Percentiles rank a stretch among this genome's conserved stretches.
These are phyloP conservation scores for Fusarium metavorans DNA, from an alignment of 2,329 filamentous ascomycete species.

Conservation along the genomic window DNA sequence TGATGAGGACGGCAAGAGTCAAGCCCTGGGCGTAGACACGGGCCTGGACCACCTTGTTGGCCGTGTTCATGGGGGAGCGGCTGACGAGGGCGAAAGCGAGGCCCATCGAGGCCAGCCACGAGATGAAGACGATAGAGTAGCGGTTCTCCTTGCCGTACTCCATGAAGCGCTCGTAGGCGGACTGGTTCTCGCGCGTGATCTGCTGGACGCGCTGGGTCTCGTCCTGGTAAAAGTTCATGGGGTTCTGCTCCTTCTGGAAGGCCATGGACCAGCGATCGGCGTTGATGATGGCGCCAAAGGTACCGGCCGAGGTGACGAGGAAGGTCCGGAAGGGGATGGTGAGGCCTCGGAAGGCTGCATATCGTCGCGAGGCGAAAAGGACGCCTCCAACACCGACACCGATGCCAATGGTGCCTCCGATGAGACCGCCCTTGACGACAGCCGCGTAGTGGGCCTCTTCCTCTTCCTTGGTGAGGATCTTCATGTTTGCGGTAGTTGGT, in stretches of 20 bases:
- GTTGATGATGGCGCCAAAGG: constrained; percentile 88
- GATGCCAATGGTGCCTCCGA: constrained; percentile 79
- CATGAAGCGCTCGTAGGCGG: constrained; percentile 69
- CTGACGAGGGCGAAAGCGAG: constrained; percentile 80
- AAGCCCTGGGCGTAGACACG: constrained; percentile 94
- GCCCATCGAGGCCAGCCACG: constrained; percentile 86
- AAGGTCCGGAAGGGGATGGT: constrained; percentile 93
- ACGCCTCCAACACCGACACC: constrained; percentile 76
- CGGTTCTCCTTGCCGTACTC: constrained; percentile 84
- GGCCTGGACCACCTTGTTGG: constrained; percentile 93
- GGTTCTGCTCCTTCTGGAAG: constrained; percentile 79
- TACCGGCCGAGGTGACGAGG: constrained; percentile 83
- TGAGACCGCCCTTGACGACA: constrained; percentile 82
- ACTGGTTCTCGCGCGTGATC: constrained; percentile 67
- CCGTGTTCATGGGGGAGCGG: constrained; percentile 77
- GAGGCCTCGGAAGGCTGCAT: constrained; percentile 81
- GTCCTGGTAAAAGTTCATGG: constrained; percentile 75
- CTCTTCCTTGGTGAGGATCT: constrained; percentile 95
- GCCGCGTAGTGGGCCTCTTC: constrained; percentile 85
- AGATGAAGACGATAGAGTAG: constrained; percentile 85
- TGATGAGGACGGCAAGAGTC: constrained; percentile 85
- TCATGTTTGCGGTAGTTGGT: constrained; percentile 73
- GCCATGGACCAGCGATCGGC: constrained; percentile 77
- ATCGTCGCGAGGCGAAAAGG: constrained; percentile 75
- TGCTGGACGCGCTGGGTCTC: constrained; percentile 67